Percentiles rank a stretch among this genome's conserved stretches.
These are phyloP conservation scores for Tricholoma sp. DNA, from an alignment of 768 basidiomycete genomes.

Conservation along the genomic window DNA sequence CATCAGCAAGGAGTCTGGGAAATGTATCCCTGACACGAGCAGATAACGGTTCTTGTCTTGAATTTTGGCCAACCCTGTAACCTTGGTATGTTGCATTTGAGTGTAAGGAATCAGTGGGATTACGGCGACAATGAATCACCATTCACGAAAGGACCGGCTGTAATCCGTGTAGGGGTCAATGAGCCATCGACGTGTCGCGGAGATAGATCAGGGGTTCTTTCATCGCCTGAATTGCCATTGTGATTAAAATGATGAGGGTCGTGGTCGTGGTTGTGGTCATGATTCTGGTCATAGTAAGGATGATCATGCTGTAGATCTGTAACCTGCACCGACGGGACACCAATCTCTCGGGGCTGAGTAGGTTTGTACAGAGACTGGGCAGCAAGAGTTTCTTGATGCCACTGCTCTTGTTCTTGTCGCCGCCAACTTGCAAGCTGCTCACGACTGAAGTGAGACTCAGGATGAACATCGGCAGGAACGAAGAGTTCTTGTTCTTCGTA, in stretches of 20 bases:
- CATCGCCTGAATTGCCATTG: neutral
- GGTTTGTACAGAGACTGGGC: slow-evolving; percentile 13
- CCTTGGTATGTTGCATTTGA: slow-evolving; percentile 11
- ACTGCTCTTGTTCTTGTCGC: slow-evolving; percentile 25
- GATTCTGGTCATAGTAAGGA: slow-evolving; percentile 5
- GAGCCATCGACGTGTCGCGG: slow-evolving; percentile 23
- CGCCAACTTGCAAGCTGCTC: slow-evolving; percentile 25
- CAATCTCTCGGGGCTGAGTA: neutral
- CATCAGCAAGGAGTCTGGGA: neutral
- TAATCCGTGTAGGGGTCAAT: slow-evolving; percentile 24
- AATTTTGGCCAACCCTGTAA: neutral
- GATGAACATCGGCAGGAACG: slow-evolving; percentile 59
- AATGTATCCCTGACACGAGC: neutral
- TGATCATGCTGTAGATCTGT: slow-evolving; percentile 7
- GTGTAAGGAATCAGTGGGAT: slow-evolving; percentile 8
- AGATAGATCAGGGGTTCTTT: slow-evolving; percentile 3
- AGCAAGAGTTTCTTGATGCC: slow-evolving; percentile 22
- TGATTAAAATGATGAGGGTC: neutral
- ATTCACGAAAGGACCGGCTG: slow-evolving; percentile 37
- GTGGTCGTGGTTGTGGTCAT: slow-evolving; percentile 9
- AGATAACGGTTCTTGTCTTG: neutral
- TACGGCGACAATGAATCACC: slow-evolving; percentile 41
- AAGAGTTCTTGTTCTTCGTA: slow-evolving; percentile 65
- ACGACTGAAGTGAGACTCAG: slow-evolving; percentile 19
- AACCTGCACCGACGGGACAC: neutral